phyloP scores from a whole-genome alignment of 2,329 filamentous ascomycete genomes.

The Penicillium sp. region DNA sequence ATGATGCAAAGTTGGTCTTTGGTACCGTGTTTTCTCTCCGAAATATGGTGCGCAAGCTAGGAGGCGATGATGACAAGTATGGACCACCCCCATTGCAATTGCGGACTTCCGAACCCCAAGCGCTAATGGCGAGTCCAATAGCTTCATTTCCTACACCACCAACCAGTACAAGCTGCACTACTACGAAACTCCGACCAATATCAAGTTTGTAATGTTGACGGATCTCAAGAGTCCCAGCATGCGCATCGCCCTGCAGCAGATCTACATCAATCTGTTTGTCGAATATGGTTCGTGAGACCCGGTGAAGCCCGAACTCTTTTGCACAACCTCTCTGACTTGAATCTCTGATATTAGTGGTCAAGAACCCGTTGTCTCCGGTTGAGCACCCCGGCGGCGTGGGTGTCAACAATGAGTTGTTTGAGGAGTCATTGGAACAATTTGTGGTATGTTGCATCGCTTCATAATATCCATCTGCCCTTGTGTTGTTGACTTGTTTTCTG shows the following conservation, averaged over 20 bases:
- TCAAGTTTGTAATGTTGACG: slow-evolving; percentile 96
- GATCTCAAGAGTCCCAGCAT: slow-evolving; percentile 87
- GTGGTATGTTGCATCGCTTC: slow-evolving; percentile 40
- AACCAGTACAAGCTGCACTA: slow-evolving; percentile 97
- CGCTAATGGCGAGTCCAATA: slow-evolving; percentile 31
- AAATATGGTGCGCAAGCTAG: slow-evolving; percentile 95
- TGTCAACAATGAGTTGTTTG: slow-evolving; percentile 66
- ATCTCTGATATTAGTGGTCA: slow-evolving; percentile 52
- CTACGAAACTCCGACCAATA: slow-evolving; percentile 94
- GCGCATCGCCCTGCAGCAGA: slow-evolving; percentile 92
- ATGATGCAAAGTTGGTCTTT: slow-evolving; percentile 96
- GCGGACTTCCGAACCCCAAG: neutral
- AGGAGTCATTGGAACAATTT: slow-evolving; percentile 56
- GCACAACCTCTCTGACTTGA: slow-evolving; percentile 9
- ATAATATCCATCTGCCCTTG: neutral
- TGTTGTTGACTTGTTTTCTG: slow-evolving; percentile 19
- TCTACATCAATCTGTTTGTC: slow-evolving; percentile 97
- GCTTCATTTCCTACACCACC: slow-evolving; percentile 91
- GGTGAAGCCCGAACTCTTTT: neutral
- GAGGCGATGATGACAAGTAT: slow-evolving; percentile 80
- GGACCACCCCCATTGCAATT: slow-evolving; percentile 7
- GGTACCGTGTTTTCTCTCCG: slow-evolving; percentile 94
- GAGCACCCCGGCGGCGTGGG: slow-evolving; percentile 63
- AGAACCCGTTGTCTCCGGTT: slow-evolving; percentile 62
- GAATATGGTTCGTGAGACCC: slow-evolving; percentile 65